A percentile compares a stretch with the other conserved stretches of the same genome.
Evolutionary conservation across 2,329 filamentous ascomycete species (phyloP).

Genomic region (Penicillium sp.): DNA sequence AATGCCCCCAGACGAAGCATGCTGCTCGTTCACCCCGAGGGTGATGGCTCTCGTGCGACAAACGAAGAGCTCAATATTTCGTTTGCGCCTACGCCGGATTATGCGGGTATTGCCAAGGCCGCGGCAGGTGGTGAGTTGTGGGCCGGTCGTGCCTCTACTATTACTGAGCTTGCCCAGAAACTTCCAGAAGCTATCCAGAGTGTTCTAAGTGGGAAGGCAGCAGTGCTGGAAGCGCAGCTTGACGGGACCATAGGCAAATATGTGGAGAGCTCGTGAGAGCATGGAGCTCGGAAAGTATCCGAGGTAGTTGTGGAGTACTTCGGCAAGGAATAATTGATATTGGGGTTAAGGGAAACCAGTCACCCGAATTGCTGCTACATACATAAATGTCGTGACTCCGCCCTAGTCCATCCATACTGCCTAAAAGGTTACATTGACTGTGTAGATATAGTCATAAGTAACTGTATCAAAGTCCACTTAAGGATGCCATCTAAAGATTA

Average conservation of each 20-base stretch:
- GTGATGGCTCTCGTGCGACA: slow-evolving; percentile 58
- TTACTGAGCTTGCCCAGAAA: slow-evolving; percentile 53
- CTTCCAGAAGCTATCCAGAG: slow-evolving; percentile 59
- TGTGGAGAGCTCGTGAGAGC: slow-evolving; percentile 17
- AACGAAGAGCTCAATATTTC: slow-evolving; percentile 66
- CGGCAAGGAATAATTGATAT: no score
- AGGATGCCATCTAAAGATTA: no score
- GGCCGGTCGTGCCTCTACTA: slow-evolving; percentile 58
- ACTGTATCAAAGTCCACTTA: no score
- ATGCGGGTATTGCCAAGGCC: slow-evolving; percentile 65
- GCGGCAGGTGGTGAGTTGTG: slow-evolving; percentile 62
- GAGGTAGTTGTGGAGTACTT: not conserved
- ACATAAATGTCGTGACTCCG: no score
- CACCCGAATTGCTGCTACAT: no score
- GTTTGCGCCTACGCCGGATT: slow-evolving; percentile 65
- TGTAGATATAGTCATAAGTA: no score
- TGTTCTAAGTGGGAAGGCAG: slow-evolving; percentile 57
- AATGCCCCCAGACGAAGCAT: slow-evolving; percentile 63
- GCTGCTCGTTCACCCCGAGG: slow-evolving; percentile 64
- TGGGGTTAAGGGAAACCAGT: no score
- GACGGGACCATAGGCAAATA: slow-evolving; percentile 58
- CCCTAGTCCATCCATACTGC: no score
- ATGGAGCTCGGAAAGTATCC: not conserved
- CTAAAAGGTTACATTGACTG: no score
- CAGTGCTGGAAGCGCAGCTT: slow-evolving; percentile 61